phyloP scores from a whole-genome alignment of 2,329 filamentous ascomycete species.

The Colletotrichum sp. region DNA sequence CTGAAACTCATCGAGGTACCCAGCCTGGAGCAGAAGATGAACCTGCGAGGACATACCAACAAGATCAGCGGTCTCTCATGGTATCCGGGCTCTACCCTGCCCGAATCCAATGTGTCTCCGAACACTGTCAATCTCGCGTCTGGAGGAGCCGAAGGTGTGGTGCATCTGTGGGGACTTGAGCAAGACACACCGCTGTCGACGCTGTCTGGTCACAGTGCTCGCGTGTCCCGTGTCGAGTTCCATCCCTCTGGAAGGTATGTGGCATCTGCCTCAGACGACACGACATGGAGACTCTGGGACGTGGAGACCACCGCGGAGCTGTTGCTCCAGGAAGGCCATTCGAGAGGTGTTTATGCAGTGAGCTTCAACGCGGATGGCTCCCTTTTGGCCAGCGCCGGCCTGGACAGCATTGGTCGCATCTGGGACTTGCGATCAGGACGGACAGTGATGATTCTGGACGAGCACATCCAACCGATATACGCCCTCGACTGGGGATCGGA shows the following conservation, averaged over 20 bases:
- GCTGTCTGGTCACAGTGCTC: slow-evolving; percentile 80
- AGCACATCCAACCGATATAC: slow-evolving; percentile 88
- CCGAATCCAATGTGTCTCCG: slow-evolving; percentile 72
- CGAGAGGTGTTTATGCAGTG: slow-evolving; percentile 88
- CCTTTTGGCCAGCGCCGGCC: slow-evolving; percentile 86
- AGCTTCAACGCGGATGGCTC: slow-evolving; percentile 92
- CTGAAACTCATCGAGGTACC: slow-evolving; percentile 87
- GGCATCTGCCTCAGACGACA: slow-evolving; percentile 93
- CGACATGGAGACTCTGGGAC: slow-evolving; percentile 97
- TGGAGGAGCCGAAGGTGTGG: slow-evolving; percentile 84
- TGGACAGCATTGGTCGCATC: slow-evolving; percentile 92
- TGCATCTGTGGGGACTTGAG: slow-evolving; percentile 89
- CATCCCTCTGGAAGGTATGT: slow-evolving; percentile 91
- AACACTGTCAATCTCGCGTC: slow-evolving; percentile 85
- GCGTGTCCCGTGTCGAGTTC: slow-evolving; percentile 92
- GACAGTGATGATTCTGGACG: slow-evolving; percentile 91
- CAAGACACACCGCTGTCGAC: slow-evolving; percentile 86
- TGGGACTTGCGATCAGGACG: slow-evolving; percentile 94
- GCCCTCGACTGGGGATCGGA: slow-evolving; percentile 92
- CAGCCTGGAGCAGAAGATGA: slow-evolving; percentile 76
- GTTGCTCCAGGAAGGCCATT: slow-evolving; percentile 91
- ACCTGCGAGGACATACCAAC: slow-evolving; percentile 83
- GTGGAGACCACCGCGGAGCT: slow-evolving; percentile 84
- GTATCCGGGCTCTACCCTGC: slow-evolving; percentile 82
- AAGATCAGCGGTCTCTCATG: slow-evolving; percentile 91